These are phyloP conservation scores for Zalerion maritima DNA, from an alignment of 495 filamentous ascomycete species.

Conservation along the genomic window DNA sequence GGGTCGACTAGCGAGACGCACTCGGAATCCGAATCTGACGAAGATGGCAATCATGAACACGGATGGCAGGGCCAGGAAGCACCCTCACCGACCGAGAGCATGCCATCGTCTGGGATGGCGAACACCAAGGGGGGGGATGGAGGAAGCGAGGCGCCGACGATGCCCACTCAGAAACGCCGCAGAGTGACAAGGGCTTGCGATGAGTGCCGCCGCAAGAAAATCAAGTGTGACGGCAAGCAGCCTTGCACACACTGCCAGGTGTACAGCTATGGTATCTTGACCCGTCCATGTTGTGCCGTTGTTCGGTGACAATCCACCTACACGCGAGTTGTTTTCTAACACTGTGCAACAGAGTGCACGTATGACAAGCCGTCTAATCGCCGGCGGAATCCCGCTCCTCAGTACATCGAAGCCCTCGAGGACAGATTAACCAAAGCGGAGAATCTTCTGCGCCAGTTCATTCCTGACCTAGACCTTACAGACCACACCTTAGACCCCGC, in stretches of 20 bases:
- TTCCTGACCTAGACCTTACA: conserved; percentile 73
- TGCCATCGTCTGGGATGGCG: conserved; percentile 11
- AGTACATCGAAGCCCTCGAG: conserved; percentile 89
- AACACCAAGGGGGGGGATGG: conserved; percentile 4
- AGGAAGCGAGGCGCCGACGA: conserved; percentile 14
- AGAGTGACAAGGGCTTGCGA: conserved; percentile 88
- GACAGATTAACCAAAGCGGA: conserved; percentile 72
- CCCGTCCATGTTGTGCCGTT: conserved; percentile 4
- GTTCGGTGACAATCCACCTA: conserved; percentile 1
- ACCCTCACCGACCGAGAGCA: conserved; percentile 18
- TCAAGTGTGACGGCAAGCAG: conserved; percentile 96
- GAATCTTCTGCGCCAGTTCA: conserved; percentile 57
- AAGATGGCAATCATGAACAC: no score
- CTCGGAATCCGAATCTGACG: no score
- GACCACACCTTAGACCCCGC: conserved; percentile 66
- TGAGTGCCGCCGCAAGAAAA: conserved; percentile 94
- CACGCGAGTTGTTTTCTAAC: conserved; percentile 18
- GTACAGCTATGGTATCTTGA: conserved; percentile 82
- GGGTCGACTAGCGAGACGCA: no score
- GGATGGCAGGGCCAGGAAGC: conserved; percentile 18
- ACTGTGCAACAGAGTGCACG: conserved; percentile 58
- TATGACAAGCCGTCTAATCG: conserved; percentile 97
- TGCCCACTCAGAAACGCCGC: conserved; percentile 71
- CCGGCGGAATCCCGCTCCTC: conserved; percentile 82
- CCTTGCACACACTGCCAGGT: conserved; percentile 96